phyloP scores from a whole-genome alignment of 306 rosid genomes.

The Citrullus amarus region DNA sequence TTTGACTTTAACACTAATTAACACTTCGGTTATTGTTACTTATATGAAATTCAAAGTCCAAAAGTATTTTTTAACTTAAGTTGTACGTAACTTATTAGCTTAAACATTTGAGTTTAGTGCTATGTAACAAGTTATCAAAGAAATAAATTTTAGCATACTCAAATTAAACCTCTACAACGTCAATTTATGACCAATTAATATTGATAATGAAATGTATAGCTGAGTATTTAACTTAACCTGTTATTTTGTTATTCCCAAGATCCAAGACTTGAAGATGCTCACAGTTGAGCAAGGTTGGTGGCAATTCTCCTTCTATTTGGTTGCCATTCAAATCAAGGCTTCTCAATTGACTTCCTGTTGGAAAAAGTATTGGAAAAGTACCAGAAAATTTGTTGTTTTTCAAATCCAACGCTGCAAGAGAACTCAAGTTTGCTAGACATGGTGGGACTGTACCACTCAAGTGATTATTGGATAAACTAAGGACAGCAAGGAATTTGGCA shows the following conservation, averaged over 20 bases:
- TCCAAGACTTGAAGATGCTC: background rate
- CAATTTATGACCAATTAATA: too few species aligned
- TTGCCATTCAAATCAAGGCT: background rate
- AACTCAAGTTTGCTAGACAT: background rate
- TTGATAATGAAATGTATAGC: too few species aligned
- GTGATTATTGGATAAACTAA: background rate
- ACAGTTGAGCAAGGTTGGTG: background rate
- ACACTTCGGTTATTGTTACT: too few species aligned
- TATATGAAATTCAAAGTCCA: too few species aligned
- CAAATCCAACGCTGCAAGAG: background rate
- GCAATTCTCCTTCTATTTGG: background rate
- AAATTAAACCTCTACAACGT: too few species aligned
- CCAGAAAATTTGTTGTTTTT: background rate
- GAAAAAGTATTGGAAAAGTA: background rate
- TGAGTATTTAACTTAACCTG: background rate
- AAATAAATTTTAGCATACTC: too few species aligned
- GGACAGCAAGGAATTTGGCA: background rate
- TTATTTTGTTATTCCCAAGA: background rate
- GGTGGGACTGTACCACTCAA: background rate
- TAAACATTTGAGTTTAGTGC: too few species aligned
- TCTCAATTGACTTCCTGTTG: background rate
- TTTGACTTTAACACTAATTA: too few species aligned
- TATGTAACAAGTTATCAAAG: too few species aligned
- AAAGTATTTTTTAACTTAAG: too few species aligned
- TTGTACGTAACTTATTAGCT: too few species aligned